These are phyloP conservation scores for Mycena latifolia DNA, from an alignment of 768 basidiomycete genomes.

Conservation along the genomic window DNA sequence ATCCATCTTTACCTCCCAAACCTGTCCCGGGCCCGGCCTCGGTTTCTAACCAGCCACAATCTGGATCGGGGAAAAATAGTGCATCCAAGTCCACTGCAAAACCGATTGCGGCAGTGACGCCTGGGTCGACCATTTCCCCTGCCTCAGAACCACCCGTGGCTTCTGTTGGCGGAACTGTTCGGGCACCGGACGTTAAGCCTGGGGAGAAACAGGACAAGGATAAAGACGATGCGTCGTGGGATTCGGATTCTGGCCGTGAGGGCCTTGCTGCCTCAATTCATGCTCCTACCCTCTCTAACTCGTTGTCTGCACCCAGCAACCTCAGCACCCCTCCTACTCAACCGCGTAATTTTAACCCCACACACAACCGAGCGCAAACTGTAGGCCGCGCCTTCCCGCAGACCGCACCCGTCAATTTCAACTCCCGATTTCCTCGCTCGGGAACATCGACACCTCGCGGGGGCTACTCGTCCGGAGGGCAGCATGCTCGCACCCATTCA, in stretches of 20 bases:
- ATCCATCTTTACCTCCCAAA: slow-evolving; percentile 63
- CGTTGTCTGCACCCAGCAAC: slow-evolving; percentile 56
- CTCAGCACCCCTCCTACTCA: slow-evolving; percentile 45
- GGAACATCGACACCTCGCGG: slow-evolving; percentile 59
- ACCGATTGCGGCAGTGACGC: neutral
- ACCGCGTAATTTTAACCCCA: slow-evolving; percentile 45
- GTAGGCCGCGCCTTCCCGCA: slow-evolving; percentile 58
- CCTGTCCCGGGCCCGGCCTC: slow-evolving; percentile 46
- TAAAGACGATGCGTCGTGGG: slow-evolving; percentile 38
- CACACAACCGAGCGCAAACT: slow-evolving; percentile 70
- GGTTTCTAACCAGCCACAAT: slow-evolving; percentile 19
- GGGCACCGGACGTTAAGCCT: slow-evolving; percentile 4
- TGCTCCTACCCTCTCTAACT: slow-evolving; percentile 58
- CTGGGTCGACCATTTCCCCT: neutral
- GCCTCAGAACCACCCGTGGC: neutral
- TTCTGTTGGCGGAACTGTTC: slow-evolving; percentile 6
- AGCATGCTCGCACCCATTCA: slow-evolving; percentile 75
- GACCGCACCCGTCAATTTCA: slow-evolving; percentile 42
- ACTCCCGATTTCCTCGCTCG: slow-evolving; percentile 53
- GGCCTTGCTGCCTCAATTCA: slow-evolving; percentile 69
- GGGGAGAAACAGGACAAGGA: slow-evolving; percentile 28
- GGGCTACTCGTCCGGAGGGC: slow-evolving; percentile 48
- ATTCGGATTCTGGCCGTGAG: slow-evolving; percentile 36
- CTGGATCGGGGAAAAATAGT: slow-evolving; percentile 38
- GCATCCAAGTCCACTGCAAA: neutral